phyloP scores from a whole-genome alignment of 805 yeast genomes.

The Isabelozyma rhagii region DNA sequence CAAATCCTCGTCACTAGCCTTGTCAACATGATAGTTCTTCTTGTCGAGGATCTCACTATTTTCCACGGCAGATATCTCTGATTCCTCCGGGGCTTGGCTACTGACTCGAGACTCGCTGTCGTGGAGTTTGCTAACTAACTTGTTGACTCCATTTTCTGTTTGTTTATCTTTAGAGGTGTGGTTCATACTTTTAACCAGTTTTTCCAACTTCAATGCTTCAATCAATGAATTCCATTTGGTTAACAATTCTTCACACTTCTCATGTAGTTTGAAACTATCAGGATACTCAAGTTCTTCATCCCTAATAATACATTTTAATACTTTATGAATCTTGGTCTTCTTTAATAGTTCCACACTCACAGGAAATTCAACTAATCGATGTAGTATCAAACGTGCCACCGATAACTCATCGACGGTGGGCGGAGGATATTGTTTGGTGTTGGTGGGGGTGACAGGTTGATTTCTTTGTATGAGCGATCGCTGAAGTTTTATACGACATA shows the following conservation, averaged over 20 bases:
- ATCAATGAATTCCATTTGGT: slow-evolving; percentile 39
- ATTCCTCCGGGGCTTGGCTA: slow-evolving; percentile 9
- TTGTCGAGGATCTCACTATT: slow-evolving; percentile 2
- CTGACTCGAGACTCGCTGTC: not conserved
- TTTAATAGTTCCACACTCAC: slow-evolving; percentile 38
- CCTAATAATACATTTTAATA: slow-evolving; percentile 45
- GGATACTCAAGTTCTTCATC: slow-evolving; percentile 38
- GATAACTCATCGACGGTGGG: slow-evolving; percentile 45
- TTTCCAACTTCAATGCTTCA: slow-evolving; percentile 33
- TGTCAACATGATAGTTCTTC: not conserved
- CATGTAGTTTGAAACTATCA: slow-evolving; percentile 45
- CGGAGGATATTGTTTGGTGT: slow-evolving; percentile 29
- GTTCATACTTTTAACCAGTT: slow-evolving; percentile 6
- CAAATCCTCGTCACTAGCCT: slow-evolving; percentile 1
- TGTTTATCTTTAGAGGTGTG: not conserved
- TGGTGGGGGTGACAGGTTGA: slow-evolving; percentile 36
- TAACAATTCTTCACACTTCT: slow-evolving; percentile 39
- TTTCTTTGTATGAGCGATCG: slow-evolving; percentile 46
- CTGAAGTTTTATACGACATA: slow-evolving; percentile 48
- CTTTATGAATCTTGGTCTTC: slow-evolving; percentile 50
- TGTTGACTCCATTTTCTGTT: not conserved
- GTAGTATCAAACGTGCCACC: slow-evolving; percentile 36
- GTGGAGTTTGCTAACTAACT: not conserved
- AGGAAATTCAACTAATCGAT: slow-evolving; percentile 41
- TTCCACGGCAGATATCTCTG: slow-evolving; percentile 9